Evolutionary conservation across 2,329 filamentous ascomycete species (phyloP).

Genomic region (Taxawa tesnikishii): DNA sequence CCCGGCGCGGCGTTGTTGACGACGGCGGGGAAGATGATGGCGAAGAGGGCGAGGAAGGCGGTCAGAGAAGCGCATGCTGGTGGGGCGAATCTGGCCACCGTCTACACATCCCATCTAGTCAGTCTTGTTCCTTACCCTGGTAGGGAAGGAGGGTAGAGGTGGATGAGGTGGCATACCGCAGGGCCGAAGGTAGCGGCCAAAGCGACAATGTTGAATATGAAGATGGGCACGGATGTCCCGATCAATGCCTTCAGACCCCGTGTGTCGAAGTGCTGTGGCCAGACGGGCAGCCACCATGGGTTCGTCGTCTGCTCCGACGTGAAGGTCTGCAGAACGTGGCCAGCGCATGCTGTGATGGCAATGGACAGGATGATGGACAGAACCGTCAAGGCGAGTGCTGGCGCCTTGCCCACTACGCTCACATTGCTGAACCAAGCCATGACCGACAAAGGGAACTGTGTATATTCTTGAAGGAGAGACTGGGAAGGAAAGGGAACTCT

Average conservation of each 20-base stretch:
- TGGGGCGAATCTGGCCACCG: background rate
- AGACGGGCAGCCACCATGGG: slow-evolving; percentile 36
- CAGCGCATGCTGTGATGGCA: slow-evolving; percentile 30
- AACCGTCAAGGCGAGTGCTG: slow-evolving; percentile 11
- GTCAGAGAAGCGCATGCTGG: slow-evolving; percentile 19
- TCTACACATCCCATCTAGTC: too few relatives aligned
- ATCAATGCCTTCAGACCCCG: slow-evolving; percentile 29
- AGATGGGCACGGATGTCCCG: slow-evolving; percentile 22
- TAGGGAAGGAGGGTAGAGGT: too few relatives aligned
- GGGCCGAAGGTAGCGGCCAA: slow-evolving; percentile 21
- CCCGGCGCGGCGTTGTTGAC: slow-evolving; percentile 15
- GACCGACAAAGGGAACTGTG: too few relatives aligned
- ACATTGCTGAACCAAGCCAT: too few relatives aligned
- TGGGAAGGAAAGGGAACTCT: too few relatives aligned
- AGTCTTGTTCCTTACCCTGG: too few relatives aligned
- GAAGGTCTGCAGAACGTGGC: slow-evolving; percentile 30
- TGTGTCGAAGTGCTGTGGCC: slow-evolving; percentile 34
- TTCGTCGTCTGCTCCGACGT: slow-evolving; percentile 28
- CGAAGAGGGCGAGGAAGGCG: slow-evolving; percentile 25
- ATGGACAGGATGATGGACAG: slow-evolving; percentile 25
- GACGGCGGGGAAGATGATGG: slow-evolving; percentile 23
- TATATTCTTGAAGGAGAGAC: too few relatives aligned
- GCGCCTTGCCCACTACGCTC: too few relatives aligned
- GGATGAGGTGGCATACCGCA: too few relatives aligned
- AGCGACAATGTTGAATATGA: slow-evolving; percentile 25